A percentile compares a stretch with the other conserved stretches of the same genome.
Evolutionary conservation across 495 filamentous ascomycete genomes (phyloP).

Genomic region (Letharia columbiana): DNA sequence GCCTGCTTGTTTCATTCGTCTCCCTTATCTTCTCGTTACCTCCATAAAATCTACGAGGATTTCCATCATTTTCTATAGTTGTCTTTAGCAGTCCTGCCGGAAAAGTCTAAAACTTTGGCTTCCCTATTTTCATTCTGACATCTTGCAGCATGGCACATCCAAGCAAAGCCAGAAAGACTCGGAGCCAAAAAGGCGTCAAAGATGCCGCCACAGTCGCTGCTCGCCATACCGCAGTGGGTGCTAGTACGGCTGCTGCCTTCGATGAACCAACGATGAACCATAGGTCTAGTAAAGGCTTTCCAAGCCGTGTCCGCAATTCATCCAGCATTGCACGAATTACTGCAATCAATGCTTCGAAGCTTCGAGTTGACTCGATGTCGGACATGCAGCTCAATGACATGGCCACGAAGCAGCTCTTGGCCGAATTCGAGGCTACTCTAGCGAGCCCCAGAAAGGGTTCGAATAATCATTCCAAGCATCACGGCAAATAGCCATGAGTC

Average conservation of each 20-base stretch:
- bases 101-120: too few species aligned
- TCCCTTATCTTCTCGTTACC: background rate
- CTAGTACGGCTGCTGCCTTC: background rate
- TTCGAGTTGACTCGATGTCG: background rate
- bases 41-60: background rate
- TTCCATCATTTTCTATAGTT: background rate
- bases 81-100: background rate
- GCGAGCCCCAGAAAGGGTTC: background rate
- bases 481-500: background rate
- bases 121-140: background rate
- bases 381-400: background rate
- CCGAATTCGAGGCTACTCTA: background rate
- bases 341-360: background rate
- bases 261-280: background rate
- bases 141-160: background rate
- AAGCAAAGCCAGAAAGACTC: background rate
- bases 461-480: background rate
- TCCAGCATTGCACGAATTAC: background rate
- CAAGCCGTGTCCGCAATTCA: background rate
- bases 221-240: background rate
- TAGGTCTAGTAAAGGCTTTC: background rate
- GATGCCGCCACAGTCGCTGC: background rate
- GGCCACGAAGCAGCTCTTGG: background rate
- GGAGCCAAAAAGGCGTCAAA: background rate
- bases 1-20: background rate